A percentile compares a stretch with the other conserved stretches of the same genome.
Evolutionary conservation across 345 rosid genomes (phyloP).

Genomic region (Moricandia moricandioides): DNA sequence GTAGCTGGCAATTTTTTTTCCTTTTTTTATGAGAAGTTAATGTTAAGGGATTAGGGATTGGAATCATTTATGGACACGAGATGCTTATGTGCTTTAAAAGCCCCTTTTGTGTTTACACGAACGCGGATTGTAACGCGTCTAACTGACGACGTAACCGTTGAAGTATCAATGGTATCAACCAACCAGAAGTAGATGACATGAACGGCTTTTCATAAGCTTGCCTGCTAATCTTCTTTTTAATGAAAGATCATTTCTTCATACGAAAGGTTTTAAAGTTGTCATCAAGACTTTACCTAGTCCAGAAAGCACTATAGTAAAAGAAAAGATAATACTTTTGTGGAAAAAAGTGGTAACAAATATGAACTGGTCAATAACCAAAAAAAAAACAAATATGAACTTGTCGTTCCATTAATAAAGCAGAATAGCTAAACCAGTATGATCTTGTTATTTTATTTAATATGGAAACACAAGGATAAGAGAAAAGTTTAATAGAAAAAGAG

Average conservation of each 20-base stretch:
- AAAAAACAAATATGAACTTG: neutral
- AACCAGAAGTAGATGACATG: neutral
- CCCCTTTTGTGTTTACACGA: too few species aligned
- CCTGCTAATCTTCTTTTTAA: too few species aligned
- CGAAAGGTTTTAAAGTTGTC: too few species aligned
- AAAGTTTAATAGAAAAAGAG: neutral
- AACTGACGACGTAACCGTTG: neutral
- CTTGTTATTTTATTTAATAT: slow-evolving; percentile 16
- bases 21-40: too few species aligned
- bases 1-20: too few species aligned
- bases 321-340: too few species aligned
- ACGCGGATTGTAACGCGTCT: neutral
- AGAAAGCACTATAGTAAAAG: too few species aligned
- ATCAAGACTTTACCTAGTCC: too few species aligned
- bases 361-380: too few species aligned
- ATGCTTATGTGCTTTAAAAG: neutral
- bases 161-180: slow-evolving; percentile 12
- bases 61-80: neutral
- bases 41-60: too few species aligned
- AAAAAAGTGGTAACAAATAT: too few species aligned
- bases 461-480: slow-evolving; percentile 21
- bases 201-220: neutral
- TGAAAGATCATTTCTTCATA: neutral
- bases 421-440: slow-evolving; percentile 8
- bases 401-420: neutral